phyloP scores from a whole-genome alignment of 2,329 filamentous ascomycete species.

The Epichloe sibirici region DNA sequence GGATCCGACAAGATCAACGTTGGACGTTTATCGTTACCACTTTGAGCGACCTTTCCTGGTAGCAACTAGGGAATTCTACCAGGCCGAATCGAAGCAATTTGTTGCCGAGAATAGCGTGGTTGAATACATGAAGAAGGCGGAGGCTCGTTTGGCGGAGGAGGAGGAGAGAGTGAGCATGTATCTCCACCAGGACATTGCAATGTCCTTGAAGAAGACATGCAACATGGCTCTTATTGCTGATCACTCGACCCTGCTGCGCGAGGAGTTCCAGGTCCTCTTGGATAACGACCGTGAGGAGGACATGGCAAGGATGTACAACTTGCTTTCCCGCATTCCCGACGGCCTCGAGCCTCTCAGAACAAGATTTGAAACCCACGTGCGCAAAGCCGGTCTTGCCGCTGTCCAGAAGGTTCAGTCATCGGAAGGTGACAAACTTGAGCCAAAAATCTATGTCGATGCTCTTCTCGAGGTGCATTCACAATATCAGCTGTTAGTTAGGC shows the following conservation, averaged over 20 bases:
- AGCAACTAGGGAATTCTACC: conserved; percentile 77
- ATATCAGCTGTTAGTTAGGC: conserved; percentile 82
- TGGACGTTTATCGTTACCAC: conserved; percentile 85
- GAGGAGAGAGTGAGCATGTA: conserved; percentile 89
- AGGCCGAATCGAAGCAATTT: conserved; percentile 85
- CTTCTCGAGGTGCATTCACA: conserved; percentile 88
- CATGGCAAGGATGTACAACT: conserved; percentile 89
- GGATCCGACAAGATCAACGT: conserved; percentile 83
- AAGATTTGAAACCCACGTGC: conserved; percentile 84
- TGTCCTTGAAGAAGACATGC: conserved; percentile 73
- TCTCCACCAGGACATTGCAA: conserved; percentile 78
- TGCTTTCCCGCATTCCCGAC: conserved; percentile 79
- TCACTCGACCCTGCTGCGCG: conserved; percentile 73
- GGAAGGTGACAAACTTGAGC: conserved; percentile 81
- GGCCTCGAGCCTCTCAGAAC: conserved; percentile 79
- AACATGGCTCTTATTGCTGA: conserved; percentile 82
- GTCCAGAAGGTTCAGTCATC: conserved; percentile 81
- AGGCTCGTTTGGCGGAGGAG: conserved; percentile 78
- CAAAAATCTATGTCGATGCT: conserved; percentile 93
- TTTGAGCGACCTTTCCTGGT: conserved; percentile 88
- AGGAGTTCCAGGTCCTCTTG: conserved; percentile 89
- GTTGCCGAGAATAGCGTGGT: conserved; percentile 94
- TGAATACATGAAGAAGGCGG: conserved; percentile 99
- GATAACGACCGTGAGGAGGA: conserved; percentile 94
- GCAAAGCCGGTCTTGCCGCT: conserved; percentile 76